These are phyloP conservation scores for Pythium aphanidermatum DNA, from an alignment of 352 stramenopile genomes.

Conservation along the genomic window DNA sequence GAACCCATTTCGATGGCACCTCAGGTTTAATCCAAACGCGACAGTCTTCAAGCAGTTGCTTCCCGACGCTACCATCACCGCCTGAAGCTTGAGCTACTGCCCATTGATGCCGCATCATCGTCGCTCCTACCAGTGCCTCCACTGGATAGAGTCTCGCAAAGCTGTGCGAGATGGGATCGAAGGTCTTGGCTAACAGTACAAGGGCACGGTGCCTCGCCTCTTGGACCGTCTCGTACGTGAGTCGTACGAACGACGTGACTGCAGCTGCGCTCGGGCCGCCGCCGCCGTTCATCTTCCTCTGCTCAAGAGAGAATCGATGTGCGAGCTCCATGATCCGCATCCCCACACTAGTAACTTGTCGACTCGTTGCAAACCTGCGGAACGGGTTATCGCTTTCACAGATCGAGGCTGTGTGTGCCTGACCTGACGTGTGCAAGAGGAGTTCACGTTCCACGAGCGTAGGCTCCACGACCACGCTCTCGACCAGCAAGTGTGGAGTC, in stretches of 20 bases:
- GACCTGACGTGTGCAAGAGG: too few species aligned
- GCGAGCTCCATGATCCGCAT: conserved; percentile 40
- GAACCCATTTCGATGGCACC: conserved; percentile 40
- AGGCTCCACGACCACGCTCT: conserved; percentile 46
- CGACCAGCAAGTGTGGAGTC: conserved; percentile 39
- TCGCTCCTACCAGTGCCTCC: conserved; percentile 42
- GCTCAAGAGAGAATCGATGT: conserved; percentile 24
- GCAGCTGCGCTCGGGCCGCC: conserved; percentile 2
- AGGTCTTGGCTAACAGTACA: conserved; percentile 70
- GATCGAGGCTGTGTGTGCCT: conserved; percentile 12
- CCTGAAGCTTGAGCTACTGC: conserved; percentile 35
- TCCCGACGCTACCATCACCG: conserved; percentile 18
- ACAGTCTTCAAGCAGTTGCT: conserved; percentile 12
- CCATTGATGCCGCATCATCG: conserved; percentile 64
- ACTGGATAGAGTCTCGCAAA: conserved; percentile 60
- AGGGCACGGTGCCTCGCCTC: conserved; percentile 62
- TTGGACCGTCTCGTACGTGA: conserved; percentile 67
- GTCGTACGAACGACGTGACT: conserved; percentile 46
- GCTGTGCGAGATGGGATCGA: conserved; percentile 46
- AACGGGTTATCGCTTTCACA: conserved; percentile 36
- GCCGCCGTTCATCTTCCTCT: conserved; percentile 20
- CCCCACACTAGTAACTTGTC: conserved; percentile 29
- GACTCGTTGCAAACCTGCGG: conserved; percentile 28
- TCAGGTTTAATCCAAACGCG: conserved; percentile 34
- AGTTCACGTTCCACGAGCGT: conserved; percentile 62